Evolutionary conservation across 805 yeast genomes (phyloP).

Genomic region (Yarrowia sp.): DNA sequence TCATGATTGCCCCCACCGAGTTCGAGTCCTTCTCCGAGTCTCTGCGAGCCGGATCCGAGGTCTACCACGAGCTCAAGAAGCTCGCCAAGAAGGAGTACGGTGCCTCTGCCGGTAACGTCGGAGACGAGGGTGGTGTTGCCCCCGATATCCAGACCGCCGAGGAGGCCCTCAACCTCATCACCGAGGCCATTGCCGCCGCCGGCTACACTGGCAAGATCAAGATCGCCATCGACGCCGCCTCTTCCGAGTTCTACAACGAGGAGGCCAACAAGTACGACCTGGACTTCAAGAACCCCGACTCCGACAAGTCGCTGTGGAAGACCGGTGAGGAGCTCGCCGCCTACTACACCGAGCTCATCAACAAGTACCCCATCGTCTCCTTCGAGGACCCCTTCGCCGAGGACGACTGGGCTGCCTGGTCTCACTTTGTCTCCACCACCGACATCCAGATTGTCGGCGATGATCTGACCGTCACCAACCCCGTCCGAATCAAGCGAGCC

Average conservation of each 20-base stretch:
- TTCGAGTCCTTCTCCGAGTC: conserved; percentile 93
- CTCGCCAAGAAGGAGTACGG: conserved; percentile 95
- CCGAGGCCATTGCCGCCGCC: conserved; percentile 83
- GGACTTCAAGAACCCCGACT: conserved; percentile 96
- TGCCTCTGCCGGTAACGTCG: conserved; percentile 98
- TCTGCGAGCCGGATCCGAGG: conserved; percentile 95
- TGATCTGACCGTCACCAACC: conserved; percentile 98
- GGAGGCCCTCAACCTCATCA: conserved; percentile 95
- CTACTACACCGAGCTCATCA: conserved; percentile 73
- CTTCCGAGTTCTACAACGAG: conserved; percentile 96
- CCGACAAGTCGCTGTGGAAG: conserved; percentile 88
- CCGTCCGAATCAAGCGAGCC: conserved; percentile 89
- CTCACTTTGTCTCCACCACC: conserved; percentile 64
- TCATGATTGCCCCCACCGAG: conserved; percentile 96
- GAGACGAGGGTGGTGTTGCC: conserved; percentile 99
- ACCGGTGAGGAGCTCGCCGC: conserved; percentile 83
- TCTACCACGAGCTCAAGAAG: conserved; percentile 93
- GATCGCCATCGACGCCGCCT: conserved; percentile 95
- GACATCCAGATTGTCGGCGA: conserved; percentile 93
- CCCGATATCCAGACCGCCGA: conserved; percentile 93
- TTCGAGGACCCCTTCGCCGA: conserved; percentile 99
- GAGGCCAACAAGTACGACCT: conserved; percentile 80
- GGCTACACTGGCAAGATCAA: conserved; percentile 92
- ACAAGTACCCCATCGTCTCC: conserved; percentile 95
- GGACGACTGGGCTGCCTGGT: conserved; percentile 99